A percentile compares a stretch with the other conserved stretches of the same genome.
Evolutionary conservation across 2,329 filamentous ascomycete genomes (phyloP).

Genomic region (Dactylellina haptotyla): DNA sequence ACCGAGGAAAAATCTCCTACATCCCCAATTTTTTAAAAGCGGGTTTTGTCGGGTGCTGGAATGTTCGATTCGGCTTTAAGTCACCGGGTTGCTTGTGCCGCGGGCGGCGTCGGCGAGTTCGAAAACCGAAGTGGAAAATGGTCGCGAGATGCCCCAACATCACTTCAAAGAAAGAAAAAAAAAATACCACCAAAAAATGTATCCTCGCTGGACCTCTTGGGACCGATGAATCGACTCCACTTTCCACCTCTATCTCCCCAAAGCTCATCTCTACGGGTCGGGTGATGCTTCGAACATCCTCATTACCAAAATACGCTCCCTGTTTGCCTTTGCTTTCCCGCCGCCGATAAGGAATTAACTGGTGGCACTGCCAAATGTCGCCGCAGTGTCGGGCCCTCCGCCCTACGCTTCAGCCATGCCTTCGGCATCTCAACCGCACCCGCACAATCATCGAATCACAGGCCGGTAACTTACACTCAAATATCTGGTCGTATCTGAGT

Average conservation of each 20-base stretch:
- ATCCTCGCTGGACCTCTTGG: not conserved
- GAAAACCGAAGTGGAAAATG: slow-evolving; percentile 45
- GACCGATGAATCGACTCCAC: slow-evolving; percentile 17
- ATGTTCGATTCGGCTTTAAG: slow-evolving; percentile 28
- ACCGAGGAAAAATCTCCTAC: not conserved
- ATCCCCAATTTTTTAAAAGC: not conserved
- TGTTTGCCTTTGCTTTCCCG: slow-evolving; percentile 11
- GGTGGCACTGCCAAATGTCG: slow-evolving; percentile 29
- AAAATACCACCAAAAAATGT: not conserved
- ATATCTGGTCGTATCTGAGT: slow-evolving; percentile 12
- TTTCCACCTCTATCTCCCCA: not conserved
- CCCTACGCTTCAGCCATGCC: slow-evolving; percentile 31
- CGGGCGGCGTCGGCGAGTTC: slow-evolving; percentile 27
- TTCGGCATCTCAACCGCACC: slow-evolving; percentile 23
- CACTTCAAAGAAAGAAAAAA: not conserved
- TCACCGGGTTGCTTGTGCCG: not conserved
- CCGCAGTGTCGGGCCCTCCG: slow-evolving; percentile 37
- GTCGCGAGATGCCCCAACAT: slow-evolving; percentile 47
- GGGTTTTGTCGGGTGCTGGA: not conserved
- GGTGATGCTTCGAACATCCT: slow-evolving; percentile 34
- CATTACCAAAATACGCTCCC: slow-evolving; percentile 2
- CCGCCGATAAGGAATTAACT: slow-evolving; percentile 10
- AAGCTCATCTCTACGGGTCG: slow-evolving; percentile 16
- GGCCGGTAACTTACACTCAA: slow-evolving; percentile 5
- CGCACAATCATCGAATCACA: not conserved